Evolutionary conservation across 257 asterid genomes (phyloP).

Genomic region (Ehretia macrophylla): DNA sequence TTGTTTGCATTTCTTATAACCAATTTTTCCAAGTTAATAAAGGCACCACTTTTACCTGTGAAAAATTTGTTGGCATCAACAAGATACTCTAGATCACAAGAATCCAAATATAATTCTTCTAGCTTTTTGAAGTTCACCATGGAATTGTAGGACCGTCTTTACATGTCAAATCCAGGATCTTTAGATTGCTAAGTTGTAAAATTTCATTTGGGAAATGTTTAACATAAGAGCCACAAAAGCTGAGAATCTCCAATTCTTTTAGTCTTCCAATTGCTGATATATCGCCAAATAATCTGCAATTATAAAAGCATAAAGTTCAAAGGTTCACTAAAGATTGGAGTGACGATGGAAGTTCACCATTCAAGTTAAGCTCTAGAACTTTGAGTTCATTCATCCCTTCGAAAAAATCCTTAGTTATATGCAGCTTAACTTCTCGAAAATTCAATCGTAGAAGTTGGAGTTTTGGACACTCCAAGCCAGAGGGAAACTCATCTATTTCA

Average conservation of each 20-base stretch:
- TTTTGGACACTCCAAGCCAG: constrained; percentile 3
- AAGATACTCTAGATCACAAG: neutral
- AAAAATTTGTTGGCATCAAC: neutral
- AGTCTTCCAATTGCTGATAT: constrained; percentile 4
- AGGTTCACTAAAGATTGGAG: constrained; percentile 3
- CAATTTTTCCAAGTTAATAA: neutral
- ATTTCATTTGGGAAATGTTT: constrained; percentile 1
- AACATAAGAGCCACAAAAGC: constrained; percentile 1
- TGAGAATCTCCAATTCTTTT: constrained; percentile 8
- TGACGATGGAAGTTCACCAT: constrained; percentile 4
- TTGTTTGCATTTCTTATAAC: neutral
- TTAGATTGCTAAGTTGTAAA: neutral
- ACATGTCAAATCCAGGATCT: neutral
- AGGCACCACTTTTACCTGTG: neutral
- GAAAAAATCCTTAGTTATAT: neutral
- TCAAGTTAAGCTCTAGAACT: neutral
- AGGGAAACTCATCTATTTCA: neutral
- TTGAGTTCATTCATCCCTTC: constrained; percentile 2
- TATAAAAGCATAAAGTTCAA: neutral
- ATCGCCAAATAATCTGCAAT: neutral
- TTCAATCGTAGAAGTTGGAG: neutral
- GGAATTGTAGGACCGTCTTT: neutral
- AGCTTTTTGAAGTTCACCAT: constrained; percentile 3
- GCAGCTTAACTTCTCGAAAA: neutral
- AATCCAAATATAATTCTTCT: constrained; percentile 12